A percentile compares a stretch with the other conserved stretches of the same genome.
Conservation (phyloP, 306 rosid species). For the Vachellia pachyceras region DNA sequence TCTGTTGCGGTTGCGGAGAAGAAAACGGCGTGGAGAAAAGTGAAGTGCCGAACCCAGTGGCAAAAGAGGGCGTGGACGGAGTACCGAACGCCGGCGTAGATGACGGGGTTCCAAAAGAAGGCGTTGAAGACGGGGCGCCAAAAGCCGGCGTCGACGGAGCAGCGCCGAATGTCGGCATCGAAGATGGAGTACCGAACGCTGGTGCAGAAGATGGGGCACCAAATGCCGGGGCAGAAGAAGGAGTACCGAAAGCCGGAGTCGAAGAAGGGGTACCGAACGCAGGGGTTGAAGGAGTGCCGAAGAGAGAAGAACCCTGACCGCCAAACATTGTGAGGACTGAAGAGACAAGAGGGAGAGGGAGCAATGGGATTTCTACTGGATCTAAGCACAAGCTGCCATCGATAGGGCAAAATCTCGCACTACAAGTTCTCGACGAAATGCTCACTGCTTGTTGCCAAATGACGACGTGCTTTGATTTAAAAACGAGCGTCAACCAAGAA, state of each 20-base stretch:
- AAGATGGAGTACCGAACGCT: conserved; percentile 11
- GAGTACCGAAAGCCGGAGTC: conserved; percentile 56
- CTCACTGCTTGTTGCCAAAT: not conserved
- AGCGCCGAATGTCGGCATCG: too few relatives aligned
- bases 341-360: conserved; percentile 13
- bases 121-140: conserved; percentile 48
- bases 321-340: conserved; percentile 55
- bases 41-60: conserved; percentile 67
- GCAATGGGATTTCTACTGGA: not conserved
- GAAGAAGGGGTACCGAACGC: conserved; percentile 51
- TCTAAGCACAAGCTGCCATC: conserved; percentile 31
- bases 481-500: not conserved
- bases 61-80: conserved; percentile 58
- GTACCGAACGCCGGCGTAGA: conserved; percentile 60
- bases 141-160: conserved; percentile 41
- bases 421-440: conserved; percentile 34
- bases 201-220: conserved; percentile 50
- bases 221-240: conserved; percentile 55
- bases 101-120: conserved; percentile 61
- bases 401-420: not conserved
- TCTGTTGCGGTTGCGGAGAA: conserved; percentile 55
- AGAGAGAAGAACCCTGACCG: conserved; percentile 49
- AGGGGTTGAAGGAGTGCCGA: conserved; percentile 53
- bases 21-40: conserved; percentile 64
- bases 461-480: not conserved